phyloP scores from a whole-genome alignment of 2,329 filamentous ascomycete species.

The Xylariales sp. region DNA sequence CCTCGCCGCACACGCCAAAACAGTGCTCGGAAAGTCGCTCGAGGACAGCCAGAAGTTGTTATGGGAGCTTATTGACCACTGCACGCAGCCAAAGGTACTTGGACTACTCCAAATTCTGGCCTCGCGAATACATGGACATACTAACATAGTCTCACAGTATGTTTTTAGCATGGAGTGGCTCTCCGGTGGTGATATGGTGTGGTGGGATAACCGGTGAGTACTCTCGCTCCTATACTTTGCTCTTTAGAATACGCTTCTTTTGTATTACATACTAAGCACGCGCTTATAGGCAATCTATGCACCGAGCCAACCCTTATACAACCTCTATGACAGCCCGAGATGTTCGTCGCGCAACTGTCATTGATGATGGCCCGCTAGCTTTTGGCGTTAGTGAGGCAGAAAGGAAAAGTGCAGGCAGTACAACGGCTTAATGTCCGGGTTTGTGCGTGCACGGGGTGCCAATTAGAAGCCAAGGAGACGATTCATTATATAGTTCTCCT shows the following conservation, averaged over 20 bases:
- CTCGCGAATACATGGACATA: not conserved
- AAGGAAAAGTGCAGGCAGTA: not conserved
- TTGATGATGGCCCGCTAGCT: conserved; percentile 19
- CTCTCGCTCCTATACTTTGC: not conserved
- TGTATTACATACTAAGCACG: too few species aligned
- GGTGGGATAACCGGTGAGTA: conserved; percentile 20
- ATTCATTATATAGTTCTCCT: too few species aligned
- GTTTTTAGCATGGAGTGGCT: conserved; percentile 21
- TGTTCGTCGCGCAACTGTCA: conserved; percentile 19
- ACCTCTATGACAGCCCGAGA: conserved; percentile 19
- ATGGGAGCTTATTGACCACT: conserved; percentile 20
- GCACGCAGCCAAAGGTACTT: conserved; percentile 18
- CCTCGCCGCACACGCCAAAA: conserved; percentile 21
- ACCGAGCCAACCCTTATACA: conserved; percentile 20
- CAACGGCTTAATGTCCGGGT: too few species aligned
- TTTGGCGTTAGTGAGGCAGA: conserved; percentile 7
- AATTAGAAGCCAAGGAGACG: too few species aligned
- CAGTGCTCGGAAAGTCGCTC: conserved; percentile 12
- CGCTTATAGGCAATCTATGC: conserved; percentile 19
- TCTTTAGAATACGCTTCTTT: too few species aligned
- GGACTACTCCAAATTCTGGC: not conserved
- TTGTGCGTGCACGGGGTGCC: too few species aligned
- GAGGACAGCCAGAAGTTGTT: conserved; percentile 20
- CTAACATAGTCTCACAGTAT: conserved; percentile 12
- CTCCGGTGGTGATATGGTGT: conserved; percentile 19